Evolutionary conservation across 192 early-diverging fungal species (phyloP).

Genomic region (Pilaira anomala): DNA sequence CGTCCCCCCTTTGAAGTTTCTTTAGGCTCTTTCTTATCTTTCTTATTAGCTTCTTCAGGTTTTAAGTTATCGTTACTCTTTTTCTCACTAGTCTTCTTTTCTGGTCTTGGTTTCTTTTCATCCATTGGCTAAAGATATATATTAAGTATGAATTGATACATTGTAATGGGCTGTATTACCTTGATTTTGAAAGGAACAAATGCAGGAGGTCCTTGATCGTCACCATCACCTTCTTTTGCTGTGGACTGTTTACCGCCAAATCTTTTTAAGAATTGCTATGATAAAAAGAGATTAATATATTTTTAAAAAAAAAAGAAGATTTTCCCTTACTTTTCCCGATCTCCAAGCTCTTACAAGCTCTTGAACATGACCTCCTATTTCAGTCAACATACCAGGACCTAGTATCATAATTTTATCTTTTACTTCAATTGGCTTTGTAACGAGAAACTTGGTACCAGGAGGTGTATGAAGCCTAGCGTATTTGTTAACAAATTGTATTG

Average conservation of each 20-base stretch:
- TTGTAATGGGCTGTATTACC: conserved; percentile 3
- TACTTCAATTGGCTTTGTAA: conserved; percentile 25
- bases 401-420: conserved; percentile 29
- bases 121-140: background rate
- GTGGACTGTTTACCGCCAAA: background rate
- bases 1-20: background rate
- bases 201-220: conserved; percentile 23
- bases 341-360: conserved; percentile 36
- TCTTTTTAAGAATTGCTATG: conserved; percentile 25
- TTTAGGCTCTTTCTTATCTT: background rate
- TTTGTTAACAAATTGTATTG: background rate
- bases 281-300: background rate
- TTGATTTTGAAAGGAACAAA: conserved; percentile 35
- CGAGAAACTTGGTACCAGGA: conserved; percentile 34
- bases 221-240: conserved; percentile 4
- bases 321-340: conserved; percentile 20
- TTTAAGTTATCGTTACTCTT: no score
- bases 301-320: background rate
- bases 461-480: conserved; percentile 25
- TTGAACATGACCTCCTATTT: conserved; percentile 34
- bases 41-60: background rate
- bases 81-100: background rate
- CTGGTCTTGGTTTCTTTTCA: background rate
- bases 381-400: conserved; percentile 24
- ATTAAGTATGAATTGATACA: background rate